A percentile compares a stretch with the other conserved stretches of the same genome.
phyloP scores from a whole-genome alignment of 768 basidiomycete species.

The Agaricus subrufescens region DNA sequence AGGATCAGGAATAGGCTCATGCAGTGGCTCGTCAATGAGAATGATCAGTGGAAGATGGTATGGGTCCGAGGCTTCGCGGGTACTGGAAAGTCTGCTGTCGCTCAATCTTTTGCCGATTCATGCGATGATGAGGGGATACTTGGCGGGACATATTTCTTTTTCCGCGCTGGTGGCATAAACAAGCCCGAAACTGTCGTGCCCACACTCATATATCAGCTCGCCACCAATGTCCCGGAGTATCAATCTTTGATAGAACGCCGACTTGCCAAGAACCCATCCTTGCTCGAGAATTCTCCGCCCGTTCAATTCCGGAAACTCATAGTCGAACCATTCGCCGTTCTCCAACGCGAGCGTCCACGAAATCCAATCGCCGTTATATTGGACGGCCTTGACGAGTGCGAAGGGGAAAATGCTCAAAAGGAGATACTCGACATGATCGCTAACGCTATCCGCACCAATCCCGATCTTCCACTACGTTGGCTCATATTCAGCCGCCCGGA shows the following conservation, averaged over 20 bases:
- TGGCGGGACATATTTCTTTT: conserved; percentile 5
- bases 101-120: conserved; percentile 2
- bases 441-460: not conserved
- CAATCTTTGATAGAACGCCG: not conserved
- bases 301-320: conserved; percentile 3
- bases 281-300: not conserved
- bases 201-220: conserved; percentile 4
- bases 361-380: not conserved
- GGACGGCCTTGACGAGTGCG: conserved; percentile 7
- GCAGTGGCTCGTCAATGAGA: not conserved
- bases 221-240: not conserved
- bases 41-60: not conserved
- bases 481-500: not conserved
- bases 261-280: not conserved
- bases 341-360: not conserved
- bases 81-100: conserved; percentile 9
- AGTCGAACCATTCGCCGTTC: not conserved
- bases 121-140: not conserved
- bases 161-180: not conserved
- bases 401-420: not conserved
- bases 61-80: conserved; percentile 9
- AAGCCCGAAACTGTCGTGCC: not conserved
- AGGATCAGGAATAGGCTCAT: not conserved
- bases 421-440: not conserved
- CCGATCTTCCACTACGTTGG: not conserved